phyloP scores from a whole-genome alignment of 495 filamentous ascomycete species.

The Chlorociboria aeruginascens region DNA sequence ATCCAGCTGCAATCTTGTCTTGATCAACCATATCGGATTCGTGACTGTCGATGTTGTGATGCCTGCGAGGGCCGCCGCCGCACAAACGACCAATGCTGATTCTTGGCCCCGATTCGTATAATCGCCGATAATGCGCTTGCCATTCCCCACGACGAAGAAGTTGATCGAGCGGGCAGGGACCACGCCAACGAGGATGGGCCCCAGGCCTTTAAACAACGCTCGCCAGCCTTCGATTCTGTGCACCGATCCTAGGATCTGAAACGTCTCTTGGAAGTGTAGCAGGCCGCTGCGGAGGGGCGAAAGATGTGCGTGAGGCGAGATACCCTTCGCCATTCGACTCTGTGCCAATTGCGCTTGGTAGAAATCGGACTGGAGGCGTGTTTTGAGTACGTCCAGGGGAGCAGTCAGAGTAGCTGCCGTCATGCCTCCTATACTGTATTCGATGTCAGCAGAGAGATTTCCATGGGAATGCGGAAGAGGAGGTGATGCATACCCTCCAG shows the following conservation, averaged over 20 bases:
- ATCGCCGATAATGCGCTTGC: conserved; percentile 62
- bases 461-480: conserved; percentile 3
- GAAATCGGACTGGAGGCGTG: conserved; percentile 80
- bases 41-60: conserved; percentile 75
- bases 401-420: conserved; percentile 75
- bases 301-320: conserved; percentile 25
- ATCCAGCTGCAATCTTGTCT: conserved; percentile 81
- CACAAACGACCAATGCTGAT: conserved; percentile 58
- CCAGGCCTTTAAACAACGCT: conserved; percentile 79
- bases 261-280: conserved; percentile 63
- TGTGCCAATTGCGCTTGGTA: conserved; percentile 59
- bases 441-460: background rate
- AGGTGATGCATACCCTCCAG: conserved; percentile 56
- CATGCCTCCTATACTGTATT: conserved; percentile 68
- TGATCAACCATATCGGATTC: conserved; percentile 88
- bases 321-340: conserved; percentile 26
- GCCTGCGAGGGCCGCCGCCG: conserved; percentile 60
- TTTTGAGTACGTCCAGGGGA: conserved; percentile 84
- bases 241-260: conserved; percentile 68
- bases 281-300: conserved; percentile 34
- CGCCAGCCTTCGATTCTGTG: conserved; percentile 68
- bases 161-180: conserved; percentile 79
- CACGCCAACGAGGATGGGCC: conserved; percentile 77
- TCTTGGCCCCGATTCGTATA: conserved; percentile 54
- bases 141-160: conserved; percentile 82